A percentile compares a stretch with the other conserved stretches of the same genome.
Conservation (phyloP, 139 green algal genomes). For the Auxenochlorella protothecoides region DNA sequence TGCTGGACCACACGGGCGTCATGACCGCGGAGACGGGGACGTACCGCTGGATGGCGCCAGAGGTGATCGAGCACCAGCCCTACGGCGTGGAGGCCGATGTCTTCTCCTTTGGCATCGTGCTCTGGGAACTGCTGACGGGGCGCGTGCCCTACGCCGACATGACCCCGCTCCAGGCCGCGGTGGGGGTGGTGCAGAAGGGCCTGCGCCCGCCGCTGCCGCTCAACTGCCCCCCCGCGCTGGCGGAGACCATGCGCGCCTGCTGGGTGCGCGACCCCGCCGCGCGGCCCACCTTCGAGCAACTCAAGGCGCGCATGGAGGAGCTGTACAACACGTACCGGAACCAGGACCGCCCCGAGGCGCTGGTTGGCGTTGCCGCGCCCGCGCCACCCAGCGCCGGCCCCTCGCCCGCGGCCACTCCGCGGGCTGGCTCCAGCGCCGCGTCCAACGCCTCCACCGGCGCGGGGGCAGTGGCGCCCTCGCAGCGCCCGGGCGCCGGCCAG, state of each 20-base stretch:
- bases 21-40: constrained; percentile 99
- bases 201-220: constrained; percentile 69
- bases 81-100: constrained; percentile 80
- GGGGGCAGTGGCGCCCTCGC: too few species aligned
- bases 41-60: constrained; percentile 99
- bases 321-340: constrained; percentile 34
- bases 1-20: constrained; percentile 69
- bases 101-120: constrained; percentile 68
- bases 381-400: not conserved
- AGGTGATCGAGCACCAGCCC: constrained; percentile 97
- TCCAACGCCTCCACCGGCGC: not conserved
- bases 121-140: constrained; percentile 92
- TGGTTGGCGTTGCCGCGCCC: not conserved
- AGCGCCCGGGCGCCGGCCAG: not conserved
- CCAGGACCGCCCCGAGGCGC: constrained; percentile 15
- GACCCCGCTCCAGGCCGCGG: constrained; percentile 70
- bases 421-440: not conserved
- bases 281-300: constrained; percentile 35
- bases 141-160: constrained; percentile 84
- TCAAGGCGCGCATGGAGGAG: constrained; percentile 36
- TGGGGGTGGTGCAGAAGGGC: constrained; percentile 97
- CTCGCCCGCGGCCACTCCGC: not conserved
- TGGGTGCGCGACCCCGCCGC: constrained; percentile 49
- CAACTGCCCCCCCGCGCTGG: constrained; percentile 52
- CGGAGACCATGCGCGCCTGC: constrained; percentile 67